Evolutionary conservation across 257 asterid species (phyloP).

Genomic region (Avicennia marina): DNA sequence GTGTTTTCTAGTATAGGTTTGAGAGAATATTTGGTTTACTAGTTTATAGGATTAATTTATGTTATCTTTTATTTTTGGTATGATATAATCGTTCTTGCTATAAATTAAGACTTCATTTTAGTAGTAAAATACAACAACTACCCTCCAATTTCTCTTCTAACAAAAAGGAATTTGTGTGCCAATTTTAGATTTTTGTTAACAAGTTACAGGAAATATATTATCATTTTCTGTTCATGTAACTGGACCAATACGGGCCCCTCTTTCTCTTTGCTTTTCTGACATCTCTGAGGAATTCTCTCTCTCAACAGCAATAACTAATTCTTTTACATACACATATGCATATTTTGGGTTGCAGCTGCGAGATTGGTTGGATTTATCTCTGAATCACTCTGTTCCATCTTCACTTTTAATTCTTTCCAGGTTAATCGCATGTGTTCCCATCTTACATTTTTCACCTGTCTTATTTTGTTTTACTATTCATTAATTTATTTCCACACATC

Average conservation of each 20-base stretch:
- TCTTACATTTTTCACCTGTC: conserved; percentile 3
- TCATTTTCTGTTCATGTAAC: conserved; percentile 2
- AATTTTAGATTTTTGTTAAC: background rate
- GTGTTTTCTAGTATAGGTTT: no score
- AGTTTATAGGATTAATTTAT: no score
- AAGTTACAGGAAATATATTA: background rate
- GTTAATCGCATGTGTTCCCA: conserved; percentile 27
- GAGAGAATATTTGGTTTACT: no score
- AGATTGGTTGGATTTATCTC: conserved; percentile 91
- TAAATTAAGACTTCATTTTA: no score
- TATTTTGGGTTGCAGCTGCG: conserved; percentile 49
- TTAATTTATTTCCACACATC: conserved; percentile 19
- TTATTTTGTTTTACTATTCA: background rate
- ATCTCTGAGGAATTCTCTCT: conserved; percentile 3
- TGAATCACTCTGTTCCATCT: conserved; percentile 86
- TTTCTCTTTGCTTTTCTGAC: conserved; percentile 16
- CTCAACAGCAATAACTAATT: conserved; percentile 7
- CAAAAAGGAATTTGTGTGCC: conserved; percentile 8
- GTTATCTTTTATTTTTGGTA: no score
- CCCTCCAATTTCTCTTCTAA: no score
- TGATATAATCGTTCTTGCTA: no score
- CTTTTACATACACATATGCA: background rate
- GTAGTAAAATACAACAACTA: no score
- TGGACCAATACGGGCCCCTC: background rate
- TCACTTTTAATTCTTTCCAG: conserved; percentile 87